Evolutionary conservation across 148 eudicot species (phyloP).

Genomic region (Arbutus unedo): DNA sequence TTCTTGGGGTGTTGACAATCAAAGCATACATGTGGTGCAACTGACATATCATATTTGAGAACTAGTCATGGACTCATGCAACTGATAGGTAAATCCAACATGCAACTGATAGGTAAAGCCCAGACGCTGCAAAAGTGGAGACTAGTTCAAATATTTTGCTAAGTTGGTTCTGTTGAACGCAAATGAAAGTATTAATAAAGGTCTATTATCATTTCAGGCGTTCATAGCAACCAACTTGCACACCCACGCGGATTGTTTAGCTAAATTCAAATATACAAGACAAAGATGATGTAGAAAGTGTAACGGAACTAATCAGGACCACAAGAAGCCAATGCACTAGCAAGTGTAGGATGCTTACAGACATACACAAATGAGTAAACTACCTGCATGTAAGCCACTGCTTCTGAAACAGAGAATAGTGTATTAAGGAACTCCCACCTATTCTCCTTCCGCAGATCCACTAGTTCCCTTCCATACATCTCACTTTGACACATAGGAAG

Average conservation of each 20-base stretch:
- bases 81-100: no score
- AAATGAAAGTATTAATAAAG: neutral
- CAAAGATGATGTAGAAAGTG: neutral
- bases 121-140: neutral
- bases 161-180: neutral
- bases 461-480: constrained; percentile 96
- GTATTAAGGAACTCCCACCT: constrained; percentile 98
- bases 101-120: neutral
- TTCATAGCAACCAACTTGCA: neutral
- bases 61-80: neutral
- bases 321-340: neutral
- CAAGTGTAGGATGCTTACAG: neutral
- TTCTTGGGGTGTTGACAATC: neutral
- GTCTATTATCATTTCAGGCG: neutral
- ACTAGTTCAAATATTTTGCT: neutral
- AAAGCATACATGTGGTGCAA: neutral
- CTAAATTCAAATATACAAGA: neutral
- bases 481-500: constrained; percentile 77
- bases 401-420: constrained; percentile 94
- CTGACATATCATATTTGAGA: neutral
- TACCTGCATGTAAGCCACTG: constrained; percentile 99
- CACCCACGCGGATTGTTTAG: neutral
- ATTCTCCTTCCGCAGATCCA: constrained; percentile 87
- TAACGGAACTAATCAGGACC: neutral
- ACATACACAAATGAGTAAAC: constrained; percentile 8